Evolutionary conservation across 345 rosid species (phyloP).

Genomic region (Eucalyptus tenuipes): DNA sequence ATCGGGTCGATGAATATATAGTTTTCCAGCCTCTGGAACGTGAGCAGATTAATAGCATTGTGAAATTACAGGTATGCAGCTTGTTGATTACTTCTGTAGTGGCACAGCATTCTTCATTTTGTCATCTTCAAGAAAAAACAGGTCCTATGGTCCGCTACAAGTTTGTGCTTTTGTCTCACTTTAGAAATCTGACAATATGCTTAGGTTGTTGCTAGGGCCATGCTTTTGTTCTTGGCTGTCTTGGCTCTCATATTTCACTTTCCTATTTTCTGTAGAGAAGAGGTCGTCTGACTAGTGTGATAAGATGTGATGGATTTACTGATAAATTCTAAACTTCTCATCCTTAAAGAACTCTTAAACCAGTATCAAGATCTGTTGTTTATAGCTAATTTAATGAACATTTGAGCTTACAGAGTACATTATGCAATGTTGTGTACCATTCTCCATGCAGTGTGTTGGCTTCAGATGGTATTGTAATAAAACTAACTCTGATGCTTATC

Average conservation of each 20-base stretch:
- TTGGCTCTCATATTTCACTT: not conserved
- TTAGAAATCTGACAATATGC: not conserved
- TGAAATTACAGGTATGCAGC: conserved; percentile 67
- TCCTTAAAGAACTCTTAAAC: not conserved
- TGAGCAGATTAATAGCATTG: conserved; percentile 68
- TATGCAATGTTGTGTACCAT: not conserved
- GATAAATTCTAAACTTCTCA: not conserved
- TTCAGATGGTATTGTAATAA: not conserved
- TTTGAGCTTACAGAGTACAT: not conserved
- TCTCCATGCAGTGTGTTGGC: not conserved
- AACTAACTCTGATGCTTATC: not conserved
- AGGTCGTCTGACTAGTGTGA: not conserved
- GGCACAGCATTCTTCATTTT: not conserved
- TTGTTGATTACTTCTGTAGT: not conserved
- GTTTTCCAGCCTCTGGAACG: conserved; percentile 97
- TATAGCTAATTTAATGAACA: not conserved
- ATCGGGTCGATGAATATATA: conserved; percentile 93
- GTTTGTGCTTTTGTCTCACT: not conserved
- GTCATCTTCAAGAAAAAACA: not conserved
- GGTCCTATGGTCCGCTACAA: not conserved
- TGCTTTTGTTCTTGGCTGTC: not conserved
- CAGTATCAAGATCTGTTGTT: not conserved
- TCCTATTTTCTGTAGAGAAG: not conserved
- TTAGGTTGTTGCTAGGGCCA: not conserved
- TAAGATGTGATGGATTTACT: not conserved